Evolutionary conservation across 371 early-diverging fungal genomes (phyloP).

Genomic region (Apophysomyces ossiformis): DNA sequence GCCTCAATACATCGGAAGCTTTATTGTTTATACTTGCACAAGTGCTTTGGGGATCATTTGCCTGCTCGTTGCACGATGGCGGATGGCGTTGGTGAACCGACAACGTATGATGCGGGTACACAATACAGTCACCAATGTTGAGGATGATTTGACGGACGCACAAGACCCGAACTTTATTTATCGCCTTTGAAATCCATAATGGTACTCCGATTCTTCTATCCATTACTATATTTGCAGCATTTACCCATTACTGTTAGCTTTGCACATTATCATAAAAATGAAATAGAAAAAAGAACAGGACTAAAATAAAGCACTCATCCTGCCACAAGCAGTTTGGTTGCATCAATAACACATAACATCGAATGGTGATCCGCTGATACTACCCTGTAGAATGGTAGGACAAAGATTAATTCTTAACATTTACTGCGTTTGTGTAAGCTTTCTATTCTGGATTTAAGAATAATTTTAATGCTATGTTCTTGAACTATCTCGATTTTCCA

Average conservation of each 20-base stretch:
- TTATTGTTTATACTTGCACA: conserved; percentile 29
- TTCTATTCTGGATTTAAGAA: no score
- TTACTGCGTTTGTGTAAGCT: no score
- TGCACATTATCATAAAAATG: no score
- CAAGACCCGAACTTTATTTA: conserved; percentile 34
- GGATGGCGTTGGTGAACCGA: conserved; percentile 27
- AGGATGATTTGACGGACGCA: conserved; percentile 26
- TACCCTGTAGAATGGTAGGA: neutral
- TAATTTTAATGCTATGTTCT: no score
- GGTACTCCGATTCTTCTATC: neutral
- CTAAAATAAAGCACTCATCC: no score
- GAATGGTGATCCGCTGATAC: no score
- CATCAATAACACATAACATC: no score
- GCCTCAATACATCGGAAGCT: conserved; percentile 41
- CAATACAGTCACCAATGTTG: conserved; percentile 24
- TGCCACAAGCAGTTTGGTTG: no score
- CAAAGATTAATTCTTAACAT: no score
- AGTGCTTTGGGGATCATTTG: conserved; percentile 23
- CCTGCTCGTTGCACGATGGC: conserved; percentile 26
- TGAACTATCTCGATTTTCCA: no score
- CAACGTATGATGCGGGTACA: conserved; percentile 12
- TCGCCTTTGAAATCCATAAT: conserved; percentile 18
- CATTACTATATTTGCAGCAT: neutral
- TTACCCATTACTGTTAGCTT: no score
- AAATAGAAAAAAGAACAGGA: no score